Conservation (phyloP, 345 rosid genomes). For the Eucalyptus sp. region DNA sequence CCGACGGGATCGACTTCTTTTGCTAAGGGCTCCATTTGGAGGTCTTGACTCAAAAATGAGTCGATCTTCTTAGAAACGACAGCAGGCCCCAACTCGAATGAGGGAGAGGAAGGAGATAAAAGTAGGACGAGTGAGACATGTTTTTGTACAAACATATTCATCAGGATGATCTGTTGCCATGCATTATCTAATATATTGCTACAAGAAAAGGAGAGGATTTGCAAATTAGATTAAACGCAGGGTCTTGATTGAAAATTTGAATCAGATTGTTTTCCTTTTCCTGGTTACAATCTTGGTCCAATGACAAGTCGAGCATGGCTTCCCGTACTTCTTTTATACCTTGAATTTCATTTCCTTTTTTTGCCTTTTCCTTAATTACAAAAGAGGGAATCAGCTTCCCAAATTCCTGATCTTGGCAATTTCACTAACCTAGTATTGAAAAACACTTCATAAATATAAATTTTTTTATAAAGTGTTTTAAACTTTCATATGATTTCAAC, state of each 20-base stretch:
- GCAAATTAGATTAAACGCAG: not conserved
- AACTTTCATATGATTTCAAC: not conserved
- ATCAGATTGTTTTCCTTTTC: not conserved
- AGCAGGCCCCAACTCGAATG: not conserved
- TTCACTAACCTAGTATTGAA: not conserved
- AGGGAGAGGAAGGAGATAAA: not conserved
- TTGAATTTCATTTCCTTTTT: not conserved
- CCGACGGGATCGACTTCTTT: not conserved
- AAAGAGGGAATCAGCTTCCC: not conserved
- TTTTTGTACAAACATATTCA: not conserved
- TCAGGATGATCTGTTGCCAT: not conserved
- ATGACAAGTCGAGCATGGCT: not conserved
- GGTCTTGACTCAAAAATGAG: not conserved
- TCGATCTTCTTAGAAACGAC: not conserved
- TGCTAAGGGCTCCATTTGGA: not conserved
- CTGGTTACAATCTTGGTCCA: not conserved
- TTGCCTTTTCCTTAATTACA: not conserved
- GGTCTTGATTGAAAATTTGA: not conserved
- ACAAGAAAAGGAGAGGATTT: not conserved
- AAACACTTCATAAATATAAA: not conserved
- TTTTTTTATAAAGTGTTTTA: too few species aligned
- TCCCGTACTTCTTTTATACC: not conserved
- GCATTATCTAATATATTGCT: not conserved
- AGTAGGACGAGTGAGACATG: not conserved
- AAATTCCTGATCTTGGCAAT: not conserved